Evolutionary conservation across 177 flowering plant species (phyloP).

Genomic region (Vitis hybrid): DNA sequence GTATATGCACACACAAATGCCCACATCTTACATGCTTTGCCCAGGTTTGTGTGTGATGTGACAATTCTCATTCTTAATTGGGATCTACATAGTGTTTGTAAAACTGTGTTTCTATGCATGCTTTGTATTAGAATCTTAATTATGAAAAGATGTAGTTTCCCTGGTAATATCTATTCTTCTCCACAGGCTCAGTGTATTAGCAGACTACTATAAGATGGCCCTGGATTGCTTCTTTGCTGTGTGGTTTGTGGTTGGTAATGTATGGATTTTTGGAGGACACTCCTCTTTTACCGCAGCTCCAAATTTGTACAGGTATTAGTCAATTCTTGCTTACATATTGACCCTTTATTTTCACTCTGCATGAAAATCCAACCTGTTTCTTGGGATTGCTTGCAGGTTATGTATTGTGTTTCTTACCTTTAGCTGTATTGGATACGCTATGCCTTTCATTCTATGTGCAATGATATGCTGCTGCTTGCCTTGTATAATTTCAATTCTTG

Average conservation of each 20-base stretch:
- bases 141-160: too few species aligned
- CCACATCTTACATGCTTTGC: too few species aligned
- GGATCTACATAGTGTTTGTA: too few species aligned
- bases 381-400: constrained; percentile 56
- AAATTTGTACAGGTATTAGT: constrained; percentile 74
- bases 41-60: too few species aligned
- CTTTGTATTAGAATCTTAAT: too few species aligned
- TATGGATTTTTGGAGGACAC: constrained; percentile 95
- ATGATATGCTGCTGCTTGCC: constrained; percentile 98
- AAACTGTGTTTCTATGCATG: too few species aligned
- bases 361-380: background rate
- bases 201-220: constrained; percentile 82
- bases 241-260: constrained; percentile 99
- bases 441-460: constrained; percentile 95
- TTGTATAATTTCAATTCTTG: constrained; percentile 82
- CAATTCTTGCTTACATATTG: background rate
- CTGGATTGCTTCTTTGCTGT: constrained; percentile 95
- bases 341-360: background rate
- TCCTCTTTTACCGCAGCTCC: constrained; percentile 84
- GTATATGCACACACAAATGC: too few species aligned
- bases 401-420: constrained; percentile 82
- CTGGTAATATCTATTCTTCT: background rate
- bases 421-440: constrained; percentile 86
- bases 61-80: too few species aligned
- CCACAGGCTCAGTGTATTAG: constrained; percentile 51